Evolutionary conservation across 192 early-diverging fungal species (phyloP).

Genomic region (Coemansia sp.): DNA sequence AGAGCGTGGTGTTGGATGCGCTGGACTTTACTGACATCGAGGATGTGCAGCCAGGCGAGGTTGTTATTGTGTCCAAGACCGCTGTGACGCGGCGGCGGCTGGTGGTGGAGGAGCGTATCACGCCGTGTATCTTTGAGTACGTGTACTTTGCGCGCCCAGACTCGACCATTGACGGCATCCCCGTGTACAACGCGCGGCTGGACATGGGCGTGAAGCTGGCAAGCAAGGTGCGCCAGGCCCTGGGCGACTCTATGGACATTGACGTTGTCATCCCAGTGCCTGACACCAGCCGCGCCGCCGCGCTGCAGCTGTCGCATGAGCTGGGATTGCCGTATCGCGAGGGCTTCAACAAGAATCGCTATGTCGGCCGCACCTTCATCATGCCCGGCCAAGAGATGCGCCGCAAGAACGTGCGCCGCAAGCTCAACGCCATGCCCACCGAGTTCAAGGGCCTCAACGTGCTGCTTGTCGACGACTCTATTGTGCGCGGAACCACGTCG

Average conservation of each 20-base stretch:
- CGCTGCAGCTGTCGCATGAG: slow-evolving; percentile 89
- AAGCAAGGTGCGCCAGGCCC: slow-evolving; percentile 70
- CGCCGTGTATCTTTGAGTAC: slow-evolving; percentile 99
- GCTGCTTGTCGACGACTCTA: slow-evolving; percentile 98
- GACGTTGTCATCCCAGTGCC: slow-evolving; percentile 99
- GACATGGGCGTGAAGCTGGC: slow-evolving; percentile 98
- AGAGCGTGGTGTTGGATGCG: slow-evolving; percentile 92
- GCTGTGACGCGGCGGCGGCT: slow-evolving; percentile 71
- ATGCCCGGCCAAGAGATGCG: slow-evolving; percentile 97
- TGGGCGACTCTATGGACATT: slow-evolving; percentile 84
- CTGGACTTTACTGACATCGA: slow-evolving; percentile 88
- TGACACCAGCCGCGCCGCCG: slow-evolving; percentile 94
- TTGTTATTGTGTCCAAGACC: slow-evolving; percentile 86
- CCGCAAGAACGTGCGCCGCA: slow-evolving; percentile 91
- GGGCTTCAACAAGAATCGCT: slow-evolving; percentile 99
- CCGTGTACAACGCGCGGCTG: slow-evolving; percentile 96
- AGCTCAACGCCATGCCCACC: slow-evolving; percentile 97
- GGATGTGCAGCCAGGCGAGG: slow-evolving; percentile 94
- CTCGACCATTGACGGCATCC: slow-evolving; percentile 97
- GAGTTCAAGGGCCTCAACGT: slow-evolving; percentile 98
- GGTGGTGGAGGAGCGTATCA: slow-evolving; percentile 59
- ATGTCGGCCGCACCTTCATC: slow-evolving; percentile 98
- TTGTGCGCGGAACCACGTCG: slow-evolving; percentile 99
- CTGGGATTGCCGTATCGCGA: slow-evolving; percentile 93
- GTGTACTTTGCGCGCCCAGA: slow-evolving; percentile 99